phyloP scores from a whole-genome alignment of 495 filamentous ascomycete genomes.

The Lasiosphaeria hispida region DNA sequence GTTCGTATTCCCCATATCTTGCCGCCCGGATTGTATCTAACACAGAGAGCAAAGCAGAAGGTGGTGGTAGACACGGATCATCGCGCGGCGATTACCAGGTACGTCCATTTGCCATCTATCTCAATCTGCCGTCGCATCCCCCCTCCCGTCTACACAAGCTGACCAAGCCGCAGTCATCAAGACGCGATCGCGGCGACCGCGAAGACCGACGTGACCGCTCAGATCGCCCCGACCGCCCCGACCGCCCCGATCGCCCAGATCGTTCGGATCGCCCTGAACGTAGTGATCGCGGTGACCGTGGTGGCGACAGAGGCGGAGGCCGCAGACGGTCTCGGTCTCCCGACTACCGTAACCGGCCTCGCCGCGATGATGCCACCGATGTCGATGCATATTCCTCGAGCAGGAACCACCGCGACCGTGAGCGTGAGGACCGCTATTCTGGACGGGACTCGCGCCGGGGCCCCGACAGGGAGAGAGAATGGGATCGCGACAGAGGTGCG shows the following conservation, averaged over 20 bases:
- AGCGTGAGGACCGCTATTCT: constrained; percentile 85
- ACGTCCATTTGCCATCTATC: constrained; percentile 25
- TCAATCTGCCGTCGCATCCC: neutral
- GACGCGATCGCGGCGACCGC: constrained; percentile 52
- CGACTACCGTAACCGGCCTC: constrained; percentile 56
- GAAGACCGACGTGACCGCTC: constrained; percentile 46
- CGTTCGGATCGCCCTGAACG: constrained; percentile 45
- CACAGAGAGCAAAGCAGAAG: constrained; percentile 43
- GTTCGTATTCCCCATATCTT: constrained; percentile 42
- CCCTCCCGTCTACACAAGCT: neutral
- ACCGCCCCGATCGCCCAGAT: constrained; percentile 43
- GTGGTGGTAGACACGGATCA: constrained; percentile 64
- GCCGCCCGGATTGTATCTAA: constrained; percentile 17
- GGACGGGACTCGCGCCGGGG: constrained; percentile 52
- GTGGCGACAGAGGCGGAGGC: constrained; percentile 54
- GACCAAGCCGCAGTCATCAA: constrained; percentile 21
- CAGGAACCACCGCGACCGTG: constrained; percentile 83
- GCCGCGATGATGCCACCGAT: constrained; percentile 61
- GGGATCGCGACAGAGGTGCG: constrained; percentile 68
- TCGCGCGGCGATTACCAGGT: constrained; percentile 70
- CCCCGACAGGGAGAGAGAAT: constrained; percentile 49
- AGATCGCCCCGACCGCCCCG: too few species aligned
- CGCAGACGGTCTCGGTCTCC: constrained; percentile 74
- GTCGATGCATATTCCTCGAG: constrained; percentile 87
- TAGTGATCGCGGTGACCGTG: constrained; percentile 45